Percentiles rank a stretch among this genome's conserved stretches.
Evolutionary conservation across 2,329 filamentous ascomycete species (phyloP).

Genomic region (Bipolaris victoriae): DNA sequence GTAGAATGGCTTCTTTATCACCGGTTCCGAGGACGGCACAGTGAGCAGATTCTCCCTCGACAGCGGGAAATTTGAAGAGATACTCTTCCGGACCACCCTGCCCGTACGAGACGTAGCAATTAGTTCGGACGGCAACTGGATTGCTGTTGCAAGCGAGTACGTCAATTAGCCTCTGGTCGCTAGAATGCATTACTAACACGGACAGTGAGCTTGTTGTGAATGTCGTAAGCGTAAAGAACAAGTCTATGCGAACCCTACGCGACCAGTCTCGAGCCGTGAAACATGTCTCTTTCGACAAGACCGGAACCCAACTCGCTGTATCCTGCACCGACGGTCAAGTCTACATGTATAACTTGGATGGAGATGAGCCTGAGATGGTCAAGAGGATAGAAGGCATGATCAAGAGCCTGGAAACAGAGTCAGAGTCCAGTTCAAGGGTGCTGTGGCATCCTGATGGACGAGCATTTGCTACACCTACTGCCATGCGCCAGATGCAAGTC

Average conservation of each 20-base stretch:
- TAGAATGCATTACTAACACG: constrained; percentile 27
- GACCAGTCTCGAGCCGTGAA: constrained; percentile 90
- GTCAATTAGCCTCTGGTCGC: constrained; percentile 31
- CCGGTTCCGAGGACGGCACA: constrained; percentile 93
- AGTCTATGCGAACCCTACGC: constrained; percentile 76
- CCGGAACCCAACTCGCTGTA: constrained; percentile 74
- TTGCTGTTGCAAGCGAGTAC: constrained; percentile 91
- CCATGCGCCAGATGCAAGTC: constrained; percentile 78
- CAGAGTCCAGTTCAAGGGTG: constrained; percentile 74
- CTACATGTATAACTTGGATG: constrained; percentile 84
- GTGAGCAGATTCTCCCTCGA: constrained; percentile 89
- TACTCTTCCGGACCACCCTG: constrained; percentile 82
- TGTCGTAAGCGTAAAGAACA: constrained; percentile 82
- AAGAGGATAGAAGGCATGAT: constrained; percentile 87
- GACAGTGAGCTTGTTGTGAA: constrained; percentile 82
- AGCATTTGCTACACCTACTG: constrained; percentile 84
- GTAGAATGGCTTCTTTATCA: constrained; percentile 81
- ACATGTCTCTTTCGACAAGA: constrained; percentile 86
- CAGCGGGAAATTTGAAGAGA: constrained; percentile 75
- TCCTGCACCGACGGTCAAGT: constrained; percentile 89
- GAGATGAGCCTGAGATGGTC: constrained; percentile 79
- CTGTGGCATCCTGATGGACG: constrained; percentile 95
- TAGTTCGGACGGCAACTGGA: constrained; percentile 82
- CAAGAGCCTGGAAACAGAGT: constrained; percentile 75
- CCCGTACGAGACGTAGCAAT: constrained; percentile 86